phyloP scores from a whole-genome alignment of 1,139 yeast species.

The Kodamaea fungicola region DNA sequence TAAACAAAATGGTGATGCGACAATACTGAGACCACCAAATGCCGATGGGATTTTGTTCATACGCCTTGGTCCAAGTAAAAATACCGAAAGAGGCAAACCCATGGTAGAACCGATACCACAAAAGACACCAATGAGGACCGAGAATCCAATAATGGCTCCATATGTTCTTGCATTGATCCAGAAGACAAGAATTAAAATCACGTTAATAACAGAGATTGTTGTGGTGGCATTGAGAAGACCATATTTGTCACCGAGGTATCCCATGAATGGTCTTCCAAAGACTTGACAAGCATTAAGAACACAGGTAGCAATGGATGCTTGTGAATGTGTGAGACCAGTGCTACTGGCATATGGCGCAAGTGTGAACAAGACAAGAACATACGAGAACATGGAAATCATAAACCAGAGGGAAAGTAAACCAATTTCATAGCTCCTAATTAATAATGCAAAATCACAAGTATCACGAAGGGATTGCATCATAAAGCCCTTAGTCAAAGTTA shows the following conservation, averaged over 20 bases:
- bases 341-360: conserved; percentile 59
- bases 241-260: conserved; percentile 50
- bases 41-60: conserved; percentile 52
- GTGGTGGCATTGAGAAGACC: conserved; percentile 49
- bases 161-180: conserved; percentile 58
- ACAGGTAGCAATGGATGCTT: conserved; percentile 61
- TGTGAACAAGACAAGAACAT: conserved; percentile 58
- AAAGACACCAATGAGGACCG: conserved; percentile 47
- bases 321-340: conserved; percentile 51
- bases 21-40: conserved; percentile 40
- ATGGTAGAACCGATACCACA: conserved; percentile 63
- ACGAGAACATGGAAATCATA: conserved; percentile 50
- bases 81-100: conserved; percentile 58
- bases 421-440: conserved; percentile 34
- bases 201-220: background rate
- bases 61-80: conserved; percentile 24
- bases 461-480: conserved; percentile 18
- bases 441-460: conserved; percentile 26
- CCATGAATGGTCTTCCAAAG: conserved; percentile 67
- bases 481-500: conserved; percentile 18
- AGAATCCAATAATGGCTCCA: conserved; percentile 48
- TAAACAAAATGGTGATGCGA: conserved; percentile 1
- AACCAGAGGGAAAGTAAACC: conserved; percentile 55
- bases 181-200: conserved; percentile 29
- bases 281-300: conserved; percentile 60